A percentile compares a stretch with the other conserved stretches of the same genome.
Evolutionary conservation across 345 rosid genomes (phyloP).

Genomic region (Excoecaria agallocha): DNA sequence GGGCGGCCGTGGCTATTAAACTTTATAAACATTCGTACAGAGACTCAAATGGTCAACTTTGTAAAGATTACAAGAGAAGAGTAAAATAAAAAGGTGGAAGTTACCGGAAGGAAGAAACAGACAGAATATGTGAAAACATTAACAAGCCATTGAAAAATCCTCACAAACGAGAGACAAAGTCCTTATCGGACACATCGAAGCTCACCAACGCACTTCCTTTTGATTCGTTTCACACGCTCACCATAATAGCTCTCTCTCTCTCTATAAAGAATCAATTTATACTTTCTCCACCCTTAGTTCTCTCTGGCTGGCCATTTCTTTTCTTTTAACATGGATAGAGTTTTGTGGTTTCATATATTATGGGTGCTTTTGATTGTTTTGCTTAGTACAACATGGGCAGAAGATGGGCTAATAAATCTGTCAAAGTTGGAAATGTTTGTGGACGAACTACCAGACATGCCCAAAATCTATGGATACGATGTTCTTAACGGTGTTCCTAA

Average conservation of each 20-base stretch:
- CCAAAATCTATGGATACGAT: slow-evolving; percentile 48
- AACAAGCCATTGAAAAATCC: no score
- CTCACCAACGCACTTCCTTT: slow-evolving; percentile 2
- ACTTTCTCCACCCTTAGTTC: neutral
- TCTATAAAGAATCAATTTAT: neutral
- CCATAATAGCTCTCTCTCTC: neutral
- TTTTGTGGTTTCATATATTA: neutral
- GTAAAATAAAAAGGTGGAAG: no score
- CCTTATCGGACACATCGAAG: slow-evolving; percentile 3
- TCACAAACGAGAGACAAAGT: neutral
- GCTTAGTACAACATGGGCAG: slow-evolving; percentile 24
- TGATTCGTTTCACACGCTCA: no score
- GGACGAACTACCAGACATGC: slow-evolving; percentile 68
- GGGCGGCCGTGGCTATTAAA: no score
- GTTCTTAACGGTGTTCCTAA: slow-evolving; percentile 38
- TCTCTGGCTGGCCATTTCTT: neutral
- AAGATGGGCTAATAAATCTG: slow-evolving; percentile 32
- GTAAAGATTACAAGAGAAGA: no score
- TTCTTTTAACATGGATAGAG: neutral
- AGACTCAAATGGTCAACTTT: no score
- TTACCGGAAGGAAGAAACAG: no score
- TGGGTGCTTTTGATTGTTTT: neutral
- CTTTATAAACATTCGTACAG: no score
- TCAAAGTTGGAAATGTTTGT: slow-evolving; percentile 65
- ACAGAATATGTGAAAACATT: no score